Evolutionary conservation across 2,329 filamentous ascomycete species (phyloP).

Genomic region (Fulvia fulva): DNA sequence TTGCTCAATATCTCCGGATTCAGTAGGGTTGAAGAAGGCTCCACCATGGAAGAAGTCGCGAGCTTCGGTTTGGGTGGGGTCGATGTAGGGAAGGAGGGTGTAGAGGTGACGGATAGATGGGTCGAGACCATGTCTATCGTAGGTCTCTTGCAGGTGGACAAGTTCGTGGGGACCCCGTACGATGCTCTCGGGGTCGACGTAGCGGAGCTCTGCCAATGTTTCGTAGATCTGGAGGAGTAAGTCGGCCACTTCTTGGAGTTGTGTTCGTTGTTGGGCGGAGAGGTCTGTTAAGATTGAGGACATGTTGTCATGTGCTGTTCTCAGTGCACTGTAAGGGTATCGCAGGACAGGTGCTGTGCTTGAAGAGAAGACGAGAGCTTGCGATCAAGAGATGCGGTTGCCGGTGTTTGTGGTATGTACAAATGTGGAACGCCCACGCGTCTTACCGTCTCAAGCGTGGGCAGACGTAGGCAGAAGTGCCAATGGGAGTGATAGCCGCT

Average conservation of each 20-base stretch:
- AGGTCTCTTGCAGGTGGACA: background rate
- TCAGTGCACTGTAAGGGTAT: no score
- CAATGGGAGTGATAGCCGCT: background rate
- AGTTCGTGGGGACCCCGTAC: conserved; percentile 12
- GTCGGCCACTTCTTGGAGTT: conserved; percentile 13
- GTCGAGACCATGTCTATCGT: conserved; percentile 5
- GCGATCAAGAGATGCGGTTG: background rate
- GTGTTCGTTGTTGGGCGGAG: background rate
- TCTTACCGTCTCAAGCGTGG: no score
- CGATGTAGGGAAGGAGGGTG: conserved; percentile 14
- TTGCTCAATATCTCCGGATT: background rate
- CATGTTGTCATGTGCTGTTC: no score
- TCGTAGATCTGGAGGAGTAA: conserved; percentile 13
- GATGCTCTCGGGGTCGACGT: conserved; percentile 9
- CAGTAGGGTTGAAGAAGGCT: conserved; percentile 2
- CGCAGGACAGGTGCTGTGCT: no score
- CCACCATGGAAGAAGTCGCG: conserved; percentile 13
- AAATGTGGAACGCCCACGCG: background rate
- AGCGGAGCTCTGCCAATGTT: conserved; percentile 13
- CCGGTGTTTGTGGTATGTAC: background rate
- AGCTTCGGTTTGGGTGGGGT: background rate
- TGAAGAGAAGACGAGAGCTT: background rate
- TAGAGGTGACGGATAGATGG: conserved; percentile 14
- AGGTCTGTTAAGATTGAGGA: no score
- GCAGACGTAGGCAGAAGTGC: background rate